Evolutionary conservation across 306 rosid genomes (phyloP).

Genomic region (Acmispon strigosus): DNA sequence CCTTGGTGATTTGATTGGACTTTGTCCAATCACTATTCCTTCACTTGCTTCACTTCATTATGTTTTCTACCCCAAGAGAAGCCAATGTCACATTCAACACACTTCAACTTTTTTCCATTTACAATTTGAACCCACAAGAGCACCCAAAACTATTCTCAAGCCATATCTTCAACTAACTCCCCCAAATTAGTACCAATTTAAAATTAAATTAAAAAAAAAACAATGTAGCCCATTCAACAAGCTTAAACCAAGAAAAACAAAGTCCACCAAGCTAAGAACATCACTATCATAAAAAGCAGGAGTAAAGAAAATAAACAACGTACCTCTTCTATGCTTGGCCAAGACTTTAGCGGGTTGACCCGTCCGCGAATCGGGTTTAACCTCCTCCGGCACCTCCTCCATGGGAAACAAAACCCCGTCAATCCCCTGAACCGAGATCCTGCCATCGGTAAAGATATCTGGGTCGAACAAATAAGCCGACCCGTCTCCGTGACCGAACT

Average conservation of each 20-base stretch:
- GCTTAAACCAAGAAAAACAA: not conserved
- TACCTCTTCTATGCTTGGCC: conserved; percentile 68
- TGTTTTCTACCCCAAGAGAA: not conserved
- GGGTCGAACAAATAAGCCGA: conserved; percentile 77
- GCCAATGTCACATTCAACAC: conserved; percentile 2
- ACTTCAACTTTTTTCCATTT: not conserved
- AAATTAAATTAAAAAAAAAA: not conserved
- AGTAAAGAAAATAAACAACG: not conserved
- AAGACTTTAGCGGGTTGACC: conserved; percentile 46
- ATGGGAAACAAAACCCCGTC: conserved; percentile 63
- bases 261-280: not conserved
- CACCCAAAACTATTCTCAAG: conserved; percentile 4
- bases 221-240: not conserved
- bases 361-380: conserved; percentile 19
- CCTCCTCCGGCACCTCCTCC: conserved; percentile 38
- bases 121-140: not conserved
- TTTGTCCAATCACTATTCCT: not conserved
- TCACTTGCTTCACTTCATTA: not conserved
- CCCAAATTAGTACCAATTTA: not conserved
- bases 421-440: conserved; percentile 81
- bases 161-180: not conserved
- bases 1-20: no score
- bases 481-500: conserved; percentile 61
- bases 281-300: not conserved
- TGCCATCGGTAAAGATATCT: conserved; percentile 70